A percentile compares a stretch with the other conserved stretches of the same genome.
These are phyloP conservation scores for Diaporthe eres DNA, from an alignment of 2,329 filamentous ascomycete genomes.

Conservation along the genomic window DNA sequence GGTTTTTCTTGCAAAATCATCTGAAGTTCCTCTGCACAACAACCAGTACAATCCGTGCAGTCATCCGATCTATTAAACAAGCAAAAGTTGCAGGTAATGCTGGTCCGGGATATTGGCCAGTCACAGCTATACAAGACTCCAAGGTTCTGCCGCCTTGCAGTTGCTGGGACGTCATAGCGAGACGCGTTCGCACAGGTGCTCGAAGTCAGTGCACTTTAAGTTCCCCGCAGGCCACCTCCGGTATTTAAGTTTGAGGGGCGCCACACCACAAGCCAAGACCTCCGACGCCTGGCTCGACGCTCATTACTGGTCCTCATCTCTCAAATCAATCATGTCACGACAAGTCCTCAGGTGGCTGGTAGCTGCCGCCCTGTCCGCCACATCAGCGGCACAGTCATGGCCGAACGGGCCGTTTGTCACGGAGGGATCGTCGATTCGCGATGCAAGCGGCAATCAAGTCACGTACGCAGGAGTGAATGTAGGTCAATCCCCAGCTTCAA, in stretches of 20 bases:
- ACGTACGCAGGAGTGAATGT: slow-evolving; percentile 68
- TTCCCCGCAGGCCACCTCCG: slow-evolving; percentile 19
- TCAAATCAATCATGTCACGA: slow-evolving; percentile 14
- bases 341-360: background rate
- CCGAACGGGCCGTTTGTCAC: slow-evolving; percentile 60
- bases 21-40: background rate
- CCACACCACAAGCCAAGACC: slow-evolving; percentile 11
- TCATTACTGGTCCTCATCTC: background rate
- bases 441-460: slow-evolving; percentile 58
- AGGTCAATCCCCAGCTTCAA: background rate
- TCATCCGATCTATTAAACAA: slow-evolving; percentile 3
- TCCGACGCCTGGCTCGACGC: background rate
- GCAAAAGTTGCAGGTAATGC: background rate
- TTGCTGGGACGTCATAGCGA: slow-evolving; percentile 20
- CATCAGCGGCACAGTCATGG: slow-evolving; percentile 47
- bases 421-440: slow-evolving; percentile 58
- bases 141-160: slow-evolving; percentile 6
- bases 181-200: background rate
- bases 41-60: background rate
- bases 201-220: slow-evolving; percentile 1
- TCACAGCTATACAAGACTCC: background rate
- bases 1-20: background rate
- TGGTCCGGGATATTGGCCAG: background rate
- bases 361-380: background rate
- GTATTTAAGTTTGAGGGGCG: background rate